Evolutionary conservation across 805 yeast genomes (phyloP), one percentile per base, ranked within the genome.

Genomic region (Saccharomycopsis capsularis): DNA sequence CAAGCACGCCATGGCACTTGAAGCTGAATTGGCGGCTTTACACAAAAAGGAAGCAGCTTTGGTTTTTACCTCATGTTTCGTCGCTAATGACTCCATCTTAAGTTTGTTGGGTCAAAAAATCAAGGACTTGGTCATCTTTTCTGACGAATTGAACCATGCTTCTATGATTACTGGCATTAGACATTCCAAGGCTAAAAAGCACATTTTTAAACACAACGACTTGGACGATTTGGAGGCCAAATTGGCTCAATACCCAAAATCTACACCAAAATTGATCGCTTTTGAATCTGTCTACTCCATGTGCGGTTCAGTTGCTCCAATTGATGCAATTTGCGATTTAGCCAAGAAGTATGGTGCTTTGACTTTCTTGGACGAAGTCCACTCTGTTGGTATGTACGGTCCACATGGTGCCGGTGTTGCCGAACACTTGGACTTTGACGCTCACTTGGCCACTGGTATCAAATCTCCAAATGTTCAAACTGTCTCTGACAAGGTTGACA

Each of bases 321-420:
- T 93, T 59, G 87, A 84, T 60, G 80, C 77, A 54, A 89, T 93
- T 57, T 91, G 97, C 65, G 96, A 90, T 59, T 75, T 93, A 61
- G 99, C 99, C 37, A 96, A 93, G 47, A 88, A 93, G 68, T 93
- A 93, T 64, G 98, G 98, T 54, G 98, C 98, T 42, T 68, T 93
- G 59, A 93, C 99, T 27, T 93, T 93, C 68, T 73, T 93, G 65
- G 99, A 93, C 66, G 99, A 93, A 68, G 99, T 93, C 35, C 99
- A 93, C 63, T 98, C 99, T 32, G 98, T 93, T 42, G 99, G 99
- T 48, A 78, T 93, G 82, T 93, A 93, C 64, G 99, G 99, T 60
- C 98, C 99, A 52, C 96, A 86, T 60, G 99, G 99, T 63, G 99
- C 96, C 30, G 99, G 99, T 70, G 98, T 93, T 48, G 96, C 98